phyloP scores from a whole-genome alignment of 2,329 filamentous ascomycete species.

The Aspergillus awamori region DNA sequence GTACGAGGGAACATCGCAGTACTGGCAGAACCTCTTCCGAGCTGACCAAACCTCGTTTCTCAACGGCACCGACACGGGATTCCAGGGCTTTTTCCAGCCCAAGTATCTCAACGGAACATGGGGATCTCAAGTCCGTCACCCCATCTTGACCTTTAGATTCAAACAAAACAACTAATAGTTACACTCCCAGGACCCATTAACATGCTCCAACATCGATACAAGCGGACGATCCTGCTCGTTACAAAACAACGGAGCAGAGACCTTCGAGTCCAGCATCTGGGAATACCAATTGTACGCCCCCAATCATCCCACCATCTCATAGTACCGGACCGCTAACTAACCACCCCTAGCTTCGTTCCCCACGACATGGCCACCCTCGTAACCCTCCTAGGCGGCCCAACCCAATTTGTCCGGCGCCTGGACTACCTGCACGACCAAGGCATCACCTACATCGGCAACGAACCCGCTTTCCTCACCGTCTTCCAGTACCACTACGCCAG shows the following conservation, averaged over 20 bases:
- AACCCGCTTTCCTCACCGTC: conserved; percentile 65
- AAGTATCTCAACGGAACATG: conserved; percentile 69
- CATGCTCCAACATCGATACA: conserved; percentile 60
- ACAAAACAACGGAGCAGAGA: conserved; percentile 36
- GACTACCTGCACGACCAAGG: conserved; percentile 65
- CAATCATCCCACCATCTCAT: conserved; percentile 46
- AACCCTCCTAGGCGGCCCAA: conserved; percentile 60
- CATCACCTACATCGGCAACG: conserved; percentile 68
- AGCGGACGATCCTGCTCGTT: conserved; percentile 37
- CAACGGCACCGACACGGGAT: conserved; percentile 65
- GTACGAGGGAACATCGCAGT: conserved; percentile 61
- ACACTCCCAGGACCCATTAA: conserved; percentile 55
- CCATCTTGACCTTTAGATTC: background rate
- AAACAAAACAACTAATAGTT: background rate
- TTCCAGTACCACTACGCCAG: conserved; percentile 72
- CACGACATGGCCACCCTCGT: conserved; percentile 59
- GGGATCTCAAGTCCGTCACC: conserved; percentile 58
- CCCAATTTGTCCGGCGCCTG: conserved; percentile 60
- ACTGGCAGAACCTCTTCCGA: conserved; percentile 72
- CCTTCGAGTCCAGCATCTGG: conserved; percentile 41
- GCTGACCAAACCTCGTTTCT: conserved; percentile 60
- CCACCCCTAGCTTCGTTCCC: conserved; percentile 59
- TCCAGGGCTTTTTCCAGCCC: conserved; percentile 72
- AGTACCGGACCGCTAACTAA: conserved; percentile 41
- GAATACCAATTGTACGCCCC: conserved; percentile 54